phyloP scores from a whole-genome alignment of 176 grass and related monocot species.

The Saccharum spontaneum region DNA sequence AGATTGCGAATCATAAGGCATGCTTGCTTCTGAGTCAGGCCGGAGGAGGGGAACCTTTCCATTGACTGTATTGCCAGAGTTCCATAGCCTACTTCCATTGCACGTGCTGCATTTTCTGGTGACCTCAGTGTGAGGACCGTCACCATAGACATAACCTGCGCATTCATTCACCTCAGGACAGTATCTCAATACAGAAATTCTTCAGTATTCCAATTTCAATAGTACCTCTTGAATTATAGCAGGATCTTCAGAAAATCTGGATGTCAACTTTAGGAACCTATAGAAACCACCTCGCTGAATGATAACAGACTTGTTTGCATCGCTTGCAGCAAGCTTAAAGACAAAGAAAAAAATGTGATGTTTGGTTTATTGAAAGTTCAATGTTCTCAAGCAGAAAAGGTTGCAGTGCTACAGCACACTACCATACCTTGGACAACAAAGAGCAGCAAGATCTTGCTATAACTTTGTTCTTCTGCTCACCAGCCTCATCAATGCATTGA shows the following conservation, averaged over 20 bases:
- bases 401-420: neutral
- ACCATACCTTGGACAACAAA: conserved; percentile 84
- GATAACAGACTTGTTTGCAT: conserved; percentile 79
- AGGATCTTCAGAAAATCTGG: conserved; percentile 80
- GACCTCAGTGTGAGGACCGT: conserved; percentile 78
- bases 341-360: conserved; percentile 36
- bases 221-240: conserved; percentile 85
- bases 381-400: conserved; percentile 21
- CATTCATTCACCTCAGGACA: conserved; percentile 15
- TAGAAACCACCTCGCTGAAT: conserved; percentile 80
- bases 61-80: conserved; percentile 70
- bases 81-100: conserved; percentile 64
- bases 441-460: conserved; percentile 78
- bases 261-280: conserved; percentile 61
- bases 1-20: conserved; percentile 98
- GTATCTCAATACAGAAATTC: neutral
- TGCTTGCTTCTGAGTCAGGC: conserved; percentile 80
- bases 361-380: neutral
- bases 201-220: conserved; percentile 19
- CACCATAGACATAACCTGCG: conserved; percentile 80
- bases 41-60: conserved; percentile 67
- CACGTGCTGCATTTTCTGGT: conserved; percentile 78
- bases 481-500: conserved; percentile 67
- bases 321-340: conserved; percentile 83
- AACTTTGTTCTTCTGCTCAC: conserved; percentile 56